Evolutionary conservation across 2,329 filamentous ascomycete species (phyloP), one percentile per base, ranked within the genome.

Genomic region (Gnomoniopsis smithogilvyi): DNA sequence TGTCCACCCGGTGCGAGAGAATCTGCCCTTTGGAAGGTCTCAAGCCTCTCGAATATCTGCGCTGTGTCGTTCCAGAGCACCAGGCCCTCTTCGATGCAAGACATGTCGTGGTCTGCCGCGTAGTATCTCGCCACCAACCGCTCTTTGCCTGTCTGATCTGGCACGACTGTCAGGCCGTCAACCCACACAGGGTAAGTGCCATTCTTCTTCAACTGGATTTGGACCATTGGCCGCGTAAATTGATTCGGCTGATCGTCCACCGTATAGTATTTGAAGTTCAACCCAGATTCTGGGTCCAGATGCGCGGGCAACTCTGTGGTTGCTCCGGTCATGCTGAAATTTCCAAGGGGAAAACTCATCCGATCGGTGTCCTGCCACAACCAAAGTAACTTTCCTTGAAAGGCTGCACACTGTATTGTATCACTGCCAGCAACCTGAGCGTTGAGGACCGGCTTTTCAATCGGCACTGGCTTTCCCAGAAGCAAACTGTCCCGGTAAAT

Each of bases 311-410:
- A 15, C 19, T 62, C 57, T 2, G 60, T 62, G 22, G 51, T 51
- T 7, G 60, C 60, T 15, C 53, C 60, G n/a, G 60, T 60, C 60
- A 62, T 62, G 3, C 43, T 33, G 24, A 62, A 62, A 24, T 62
- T 62, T 6, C 60, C 60, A 14, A 62, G 52, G 36, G 51, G 50
- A 11, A 62, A 62, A 6, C 43, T 48, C 50, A 62, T 36, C 46
- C 53, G 60, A 7, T 62, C 60, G 7, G 60, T 62, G 22, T 62
- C 60, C n/a, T 62, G 60, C 60, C 60, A 62, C 57, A 62, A 60
- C 60, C 60, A 62, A 2, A 62, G 54, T 12, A 62, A 51, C 21
- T 54, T 62, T 2, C 41, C 54, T 17, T 57, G 21, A 38, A 57
- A 62, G 2, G 34, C 53, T 2, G 22, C 50, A n/a, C 60, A 62